Conservation (phyloP, 75 land plant species). For the Azolla pinnata region DNA sequence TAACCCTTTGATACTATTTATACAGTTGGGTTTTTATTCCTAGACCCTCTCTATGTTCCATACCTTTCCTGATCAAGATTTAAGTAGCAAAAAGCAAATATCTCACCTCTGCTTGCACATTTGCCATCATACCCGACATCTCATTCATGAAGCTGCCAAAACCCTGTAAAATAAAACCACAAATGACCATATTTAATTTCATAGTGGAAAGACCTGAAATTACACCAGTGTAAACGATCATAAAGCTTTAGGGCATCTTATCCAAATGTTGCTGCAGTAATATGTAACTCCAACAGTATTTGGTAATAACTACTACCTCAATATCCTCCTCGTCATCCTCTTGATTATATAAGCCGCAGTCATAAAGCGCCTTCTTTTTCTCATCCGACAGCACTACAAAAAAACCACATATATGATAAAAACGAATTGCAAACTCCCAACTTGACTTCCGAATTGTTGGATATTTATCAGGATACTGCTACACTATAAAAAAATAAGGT, state of each 20-base stretch:
- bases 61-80: no score
- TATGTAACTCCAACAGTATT: not conserved
- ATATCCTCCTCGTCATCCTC: constrained; percentile 42
- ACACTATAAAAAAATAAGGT: no score
- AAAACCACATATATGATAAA: not conserved
- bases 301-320: no score
- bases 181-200: not conserved
- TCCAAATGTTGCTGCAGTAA: not conserved
- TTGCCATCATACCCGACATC: constrained; percentile 47
- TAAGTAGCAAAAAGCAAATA: no score
- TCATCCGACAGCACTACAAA: constrained; percentile 53
- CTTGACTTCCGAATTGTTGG: no score
- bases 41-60: no score
- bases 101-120: constrained; percentile 34
- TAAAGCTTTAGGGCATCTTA: not conserved
- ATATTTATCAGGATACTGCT: no score
- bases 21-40: no score
- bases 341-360: constrained; percentile 44
- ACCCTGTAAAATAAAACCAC: constrained; percentile 28
- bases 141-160: constrained; percentile 49
- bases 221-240: not conserved
- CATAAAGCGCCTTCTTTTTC: constrained; percentile 46
- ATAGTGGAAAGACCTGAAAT: not conserved
- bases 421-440: not conserved
- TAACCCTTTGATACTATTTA: no score